Evolutionary conservation across 306 rosid species (phyloP).

Genomic region (Chamaecrista fasciculata): DNA sequence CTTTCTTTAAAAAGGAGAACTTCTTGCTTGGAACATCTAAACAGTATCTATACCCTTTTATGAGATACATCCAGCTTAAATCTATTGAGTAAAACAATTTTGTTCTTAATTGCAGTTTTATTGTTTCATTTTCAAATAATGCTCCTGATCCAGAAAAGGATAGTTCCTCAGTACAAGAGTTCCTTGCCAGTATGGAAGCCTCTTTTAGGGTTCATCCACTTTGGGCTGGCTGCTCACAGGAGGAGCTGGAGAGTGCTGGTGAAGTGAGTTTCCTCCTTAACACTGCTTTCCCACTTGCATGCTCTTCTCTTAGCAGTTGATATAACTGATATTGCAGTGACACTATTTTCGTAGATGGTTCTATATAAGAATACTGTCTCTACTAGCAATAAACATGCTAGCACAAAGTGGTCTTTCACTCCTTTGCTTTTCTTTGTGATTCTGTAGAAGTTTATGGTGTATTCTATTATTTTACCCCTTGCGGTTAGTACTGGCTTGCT

Average conservation of each 20-base stretch:
- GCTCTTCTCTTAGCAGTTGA: background rate
- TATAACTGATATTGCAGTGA: too few relatives aligned
- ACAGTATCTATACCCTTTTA: background rate
- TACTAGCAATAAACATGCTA: too few relatives aligned
- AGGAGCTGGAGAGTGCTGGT: slow-evolving; percentile 95
- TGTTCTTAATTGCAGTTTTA: slow-evolving; percentile 59
- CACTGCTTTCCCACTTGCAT: background rate
- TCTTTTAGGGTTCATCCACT: slow-evolving; percentile 94
- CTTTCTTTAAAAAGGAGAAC: too few relatives aligned
- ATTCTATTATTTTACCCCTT: too few relatives aligned
- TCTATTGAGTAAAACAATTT: background rate
- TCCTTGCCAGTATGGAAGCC: slow-evolving; percentile 81
- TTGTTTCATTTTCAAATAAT: slow-evolving; percentile 82
- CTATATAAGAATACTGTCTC: too few relatives aligned
- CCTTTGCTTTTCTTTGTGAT: too few relatives aligned
- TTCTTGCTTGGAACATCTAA: background rate
- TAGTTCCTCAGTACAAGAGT: slow-evolving; percentile 71
- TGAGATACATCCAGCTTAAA: background rate
- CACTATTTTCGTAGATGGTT: background rate
- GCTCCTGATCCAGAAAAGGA: slow-evolving; percentile 90
- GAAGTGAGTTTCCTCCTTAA: slow-evolving; percentile 63
- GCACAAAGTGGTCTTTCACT: too few relatives aligned
- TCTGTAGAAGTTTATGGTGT: too few relatives aligned
- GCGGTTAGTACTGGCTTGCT: too few relatives aligned
- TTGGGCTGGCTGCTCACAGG: slow-evolving; percentile 93